Percentiles rank a stretch among this genome's conserved stretches.
These are phyloP conservation scores for Microbotryomycetes sp. DNA, from an alignment of 1,284 basidiomycete genomes.

Conservation along the genomic window DNA sequence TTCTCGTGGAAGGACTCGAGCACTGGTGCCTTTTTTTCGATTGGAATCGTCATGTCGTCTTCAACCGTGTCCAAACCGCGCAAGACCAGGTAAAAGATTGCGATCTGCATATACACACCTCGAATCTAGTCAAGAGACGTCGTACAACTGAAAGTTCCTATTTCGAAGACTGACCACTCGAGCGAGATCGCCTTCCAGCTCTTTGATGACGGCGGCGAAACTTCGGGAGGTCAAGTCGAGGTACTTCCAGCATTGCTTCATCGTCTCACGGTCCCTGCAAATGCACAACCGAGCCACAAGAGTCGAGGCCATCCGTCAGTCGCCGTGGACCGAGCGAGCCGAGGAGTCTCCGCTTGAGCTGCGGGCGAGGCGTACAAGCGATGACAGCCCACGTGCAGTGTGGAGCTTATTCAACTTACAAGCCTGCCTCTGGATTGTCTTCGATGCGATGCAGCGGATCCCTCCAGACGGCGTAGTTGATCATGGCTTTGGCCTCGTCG, in stretches of 20 bases:
- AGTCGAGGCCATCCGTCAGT: neutral
- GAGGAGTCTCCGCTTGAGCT: no score
- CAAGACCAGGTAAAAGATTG: slow-evolving; percentile 91
- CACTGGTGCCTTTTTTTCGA: slow-evolving; percentile 77
- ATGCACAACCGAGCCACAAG: neutral
- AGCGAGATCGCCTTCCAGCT: slow-evolving; percentile 90
- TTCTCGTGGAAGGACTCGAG: slow-evolving; percentile 78
- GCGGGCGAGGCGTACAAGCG: no score
- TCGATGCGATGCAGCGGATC: slow-evolving; percentile 45
- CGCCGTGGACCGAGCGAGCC: neutral
- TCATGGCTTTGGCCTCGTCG: slow-evolving; percentile 41
- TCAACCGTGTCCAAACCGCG: slow-evolving; percentile 93
- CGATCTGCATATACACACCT: slow-evolving; percentile 54
- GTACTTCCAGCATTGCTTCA: slow-evolving; percentile 86
- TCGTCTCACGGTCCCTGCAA: slow-evolving; percentile 62
- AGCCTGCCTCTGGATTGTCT: slow-evolving; percentile 38
- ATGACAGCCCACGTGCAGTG: neutral
- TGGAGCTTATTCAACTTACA: neutral
- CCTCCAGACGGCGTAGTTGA: slow-evolving; percentile 46
- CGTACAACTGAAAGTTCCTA: neutral
- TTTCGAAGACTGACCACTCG: slow-evolving; percentile 61
- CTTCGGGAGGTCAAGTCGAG: slow-evolving; percentile 83
- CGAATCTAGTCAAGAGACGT: neutral
- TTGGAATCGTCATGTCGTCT: slow-evolving; percentile 94
- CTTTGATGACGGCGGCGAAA: slow-evolving; percentile 92